A percentile compares a stretch with the other conserved stretches of the same genome.
phyloP scores from a whole-genome alignment of 352 stramenopile genomes.

The Elongisporangium anandrum region DNA sequence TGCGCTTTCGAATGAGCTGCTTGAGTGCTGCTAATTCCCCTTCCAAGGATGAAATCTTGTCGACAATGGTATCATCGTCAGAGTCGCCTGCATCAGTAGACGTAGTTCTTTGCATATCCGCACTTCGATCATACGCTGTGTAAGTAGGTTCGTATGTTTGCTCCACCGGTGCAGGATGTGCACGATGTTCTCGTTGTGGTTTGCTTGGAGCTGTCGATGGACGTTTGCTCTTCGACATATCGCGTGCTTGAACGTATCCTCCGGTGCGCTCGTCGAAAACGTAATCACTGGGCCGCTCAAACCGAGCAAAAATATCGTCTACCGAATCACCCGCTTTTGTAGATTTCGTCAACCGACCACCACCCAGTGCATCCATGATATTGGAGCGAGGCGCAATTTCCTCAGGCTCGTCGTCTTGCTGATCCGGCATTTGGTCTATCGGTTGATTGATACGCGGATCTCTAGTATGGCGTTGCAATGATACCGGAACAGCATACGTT shows the following conservation, averaged over 20 bases:
- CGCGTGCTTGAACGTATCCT: constrained; percentile 40
- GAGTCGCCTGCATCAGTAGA: neutral
- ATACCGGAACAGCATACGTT: constrained; percentile 38
- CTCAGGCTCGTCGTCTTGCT: neutral
- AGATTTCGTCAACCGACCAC: neutral
- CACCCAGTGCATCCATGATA: constrained; percentile 67
- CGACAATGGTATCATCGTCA: constrained; percentile 58
- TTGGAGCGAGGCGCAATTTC: constrained; percentile 6
- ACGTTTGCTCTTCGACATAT: neutral
- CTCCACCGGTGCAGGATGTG: neutral
- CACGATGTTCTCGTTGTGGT: neutral
- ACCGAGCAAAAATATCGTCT: constrained; percentile 76
- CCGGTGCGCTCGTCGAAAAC: constrained; percentile 57
- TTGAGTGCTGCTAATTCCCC: constrained; percentile 64
- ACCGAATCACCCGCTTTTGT: constrained; percentile 23
- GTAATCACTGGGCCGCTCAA: constrained; percentile 75
- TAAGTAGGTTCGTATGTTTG: neutral
- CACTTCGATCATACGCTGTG: neutral
- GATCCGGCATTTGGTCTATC: neutral
- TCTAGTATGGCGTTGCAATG: constrained; percentile 6
- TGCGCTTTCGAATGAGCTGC: constrained; percentile 54
- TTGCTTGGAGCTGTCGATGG: neutral
- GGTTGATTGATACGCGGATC: neutral
- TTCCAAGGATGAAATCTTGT: constrained; percentile 77
- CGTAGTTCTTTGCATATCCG: neutral